Base-by-base conservation (phyloP, 371 early-diverging fungal genomes). In the Rhizopus delemar region DNA sequence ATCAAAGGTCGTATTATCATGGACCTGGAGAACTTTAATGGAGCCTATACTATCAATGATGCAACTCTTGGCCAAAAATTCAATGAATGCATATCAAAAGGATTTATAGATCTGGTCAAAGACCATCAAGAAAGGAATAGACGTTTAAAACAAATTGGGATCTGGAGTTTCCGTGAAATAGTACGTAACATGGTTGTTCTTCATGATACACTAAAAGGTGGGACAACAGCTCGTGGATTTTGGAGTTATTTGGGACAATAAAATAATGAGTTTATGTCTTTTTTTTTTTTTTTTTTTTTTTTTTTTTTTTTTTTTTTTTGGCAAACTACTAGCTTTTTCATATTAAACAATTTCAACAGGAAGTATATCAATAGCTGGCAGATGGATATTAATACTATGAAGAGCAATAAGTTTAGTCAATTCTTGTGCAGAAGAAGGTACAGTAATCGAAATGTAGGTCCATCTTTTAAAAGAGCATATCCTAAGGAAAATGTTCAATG, bases 11-110 rank as follows among this genome's bases (percentile, higher is more conserved):
- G 86, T 52, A 83, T 92, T n/a, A 82, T 86, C 31, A 82, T 92
- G 74, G 85, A 86, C 49, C 63, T 90, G 43, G 89, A 84, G 41
- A 89, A 93, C 54, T 95, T 95, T 69, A 89, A 95, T 66, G 98
- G 98, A 9, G 83, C 95, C 0, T 96, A 94, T 94, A 90, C 90
- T 0, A 80, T 91, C 2, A 93, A 92, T 66, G 90, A 93, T 46
- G 89, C 93, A 5, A 88, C 88, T 0, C 61, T 96, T 35, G 86
- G 86, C 41, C 84, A 83, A 36, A 72, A 84, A 16, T 70, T 95
- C 12, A 86, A 88, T 5, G 86, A 90, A 53, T 91, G 90, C 51
- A 80, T 93, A 11, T 94, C 95, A 13, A 82, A 85, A 32, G 92
- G 90, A 0, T 82, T 95, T 69, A 85, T 89, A 0, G 75, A 83